These are phyloP conservation scores for Royoungia palumana DNA, from an alignment of 768 basidiomycete species.

Conservation along the genomic window DNA sequence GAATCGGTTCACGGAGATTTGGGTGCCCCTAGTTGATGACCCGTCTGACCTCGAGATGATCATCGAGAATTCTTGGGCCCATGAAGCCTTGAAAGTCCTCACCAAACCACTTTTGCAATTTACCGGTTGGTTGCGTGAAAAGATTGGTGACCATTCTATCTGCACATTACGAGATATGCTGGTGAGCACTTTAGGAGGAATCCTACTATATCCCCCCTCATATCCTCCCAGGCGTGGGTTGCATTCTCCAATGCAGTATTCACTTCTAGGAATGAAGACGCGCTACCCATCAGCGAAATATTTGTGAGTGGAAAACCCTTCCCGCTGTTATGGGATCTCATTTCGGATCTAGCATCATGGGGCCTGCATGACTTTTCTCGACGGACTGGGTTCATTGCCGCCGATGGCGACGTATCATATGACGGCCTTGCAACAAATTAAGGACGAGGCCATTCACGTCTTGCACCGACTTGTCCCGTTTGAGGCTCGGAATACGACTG, in stretches of 20 bases:
- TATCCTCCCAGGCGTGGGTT: conserved; percentile 74
- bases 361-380: conserved; percentile 88
- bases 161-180: conserved; percentile 85
- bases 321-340: conserved; percentile 10
- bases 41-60: conserved; percentile 76
- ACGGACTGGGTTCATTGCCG: conserved; percentile 80
- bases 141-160: conserved; percentile 59
- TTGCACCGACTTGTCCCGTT: conserved; percentile 58
- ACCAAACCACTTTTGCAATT: conserved; percentile 72
- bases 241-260: conserved; percentile 73
- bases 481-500: conserved; percentile 18
- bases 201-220: neutral
- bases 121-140: conserved; percentile 69
- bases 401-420: conserved; percentile 64
- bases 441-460: conserved; percentile 50
- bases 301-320: conserved; percentile 53
- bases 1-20: conserved; percentile 98
- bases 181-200: conserved; percentile 42
- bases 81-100: conserved; percentile 48
- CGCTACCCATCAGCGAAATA: conserved; percentile 46
- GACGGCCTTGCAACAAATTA: conserved; percentile 58
- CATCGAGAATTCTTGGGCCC: conserved; percentile 64
- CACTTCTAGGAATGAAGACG: conserved; percentile 24
- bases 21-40: conserved; percentile 86
- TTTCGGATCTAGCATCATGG: conserved; percentile 69